Evolutionary conservation across 2,329 filamentous ascomycete genomes (phyloP).

Genomic region (Elsinoe australis): DNA sequence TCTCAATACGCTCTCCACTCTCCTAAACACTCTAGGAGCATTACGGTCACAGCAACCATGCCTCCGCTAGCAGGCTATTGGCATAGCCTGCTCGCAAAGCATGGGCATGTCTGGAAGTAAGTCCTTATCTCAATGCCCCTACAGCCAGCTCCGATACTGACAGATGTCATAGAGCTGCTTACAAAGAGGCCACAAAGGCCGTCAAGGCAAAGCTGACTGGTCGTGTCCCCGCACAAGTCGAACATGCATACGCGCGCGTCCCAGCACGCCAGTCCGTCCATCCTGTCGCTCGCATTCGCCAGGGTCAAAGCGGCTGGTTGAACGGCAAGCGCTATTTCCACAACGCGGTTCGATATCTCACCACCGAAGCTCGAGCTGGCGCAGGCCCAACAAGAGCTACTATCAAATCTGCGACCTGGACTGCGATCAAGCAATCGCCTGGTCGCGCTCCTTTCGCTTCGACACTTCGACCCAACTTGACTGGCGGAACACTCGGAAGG

Average conservation of each 20-base stretch:
- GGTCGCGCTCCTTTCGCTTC: conserved; percentile 79
- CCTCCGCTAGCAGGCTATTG: conserved; percentile 32
- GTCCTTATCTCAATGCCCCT: conserved; percentile 8
- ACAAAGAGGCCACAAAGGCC: conserved; percentile 24
- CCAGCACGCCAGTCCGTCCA: conserved; percentile 52
- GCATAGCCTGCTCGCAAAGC: conserved; percentile 31
- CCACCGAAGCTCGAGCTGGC: conserved; percentile 39
- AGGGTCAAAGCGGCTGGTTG: conserved; percentile 57
- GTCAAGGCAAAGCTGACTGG: conserved; percentile 29
- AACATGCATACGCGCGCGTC: conserved; percentile 53
- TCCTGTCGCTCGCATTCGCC: conserved; percentile 54
- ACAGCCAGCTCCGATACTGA: not conserved
- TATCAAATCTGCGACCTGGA: conserved; percentile 45
- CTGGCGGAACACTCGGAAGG: conserved; percentile 74
- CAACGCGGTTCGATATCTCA: conserved; percentile 45
- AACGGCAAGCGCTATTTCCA: conserved; percentile 44
- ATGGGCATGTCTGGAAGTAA: conserved; percentile 28
- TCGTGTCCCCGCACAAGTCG: conserved; percentile 43
- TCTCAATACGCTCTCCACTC: not conserved
- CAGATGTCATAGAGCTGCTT: conserved; percentile 22
- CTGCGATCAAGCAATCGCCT: conserved; percentile 55
- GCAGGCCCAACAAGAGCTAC: conserved; percentile 39
- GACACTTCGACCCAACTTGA: conserved; percentile 83
- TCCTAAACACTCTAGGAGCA: not conserved
- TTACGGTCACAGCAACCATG: conserved; percentile 24